Base-by-base conservation (phyloP, 1,284 basidiomycete species). In the Malassezia vespertilionis region DNA sequence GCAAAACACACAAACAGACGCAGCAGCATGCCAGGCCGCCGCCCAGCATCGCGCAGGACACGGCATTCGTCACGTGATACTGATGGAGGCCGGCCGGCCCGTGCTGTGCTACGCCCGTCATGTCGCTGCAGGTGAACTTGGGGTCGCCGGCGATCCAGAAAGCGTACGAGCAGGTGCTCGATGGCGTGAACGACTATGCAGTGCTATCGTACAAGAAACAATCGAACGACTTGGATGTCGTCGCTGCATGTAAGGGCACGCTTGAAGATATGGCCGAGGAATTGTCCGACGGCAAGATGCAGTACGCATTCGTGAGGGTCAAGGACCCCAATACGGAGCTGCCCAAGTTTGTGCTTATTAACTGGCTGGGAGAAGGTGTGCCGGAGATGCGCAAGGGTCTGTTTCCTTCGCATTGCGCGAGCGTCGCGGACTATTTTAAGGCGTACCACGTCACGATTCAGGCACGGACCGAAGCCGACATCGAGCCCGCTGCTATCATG, bases 181-280 rank as follows among this genome's bases (percentile, higher is more conserved):
- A 59, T 37, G 65, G 67, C 11, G 79, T 79, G 35, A 82, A 84
- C 60, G 83, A 90, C 71, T 93, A 88, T 84, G 80, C 79, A 5
- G 76, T 95, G 39, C 84, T 85, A 61, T 82, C 84, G 0, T 88
- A 88, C 63, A 84, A 87, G 67, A 83, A 81, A 62, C 81, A 81
- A 2, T 80, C 82, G 3, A 91, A 90, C 67, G 87, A 93, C 72
- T 77, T 95, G 49, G 88, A 86, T 64, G 83, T 93, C 9, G 86
- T 90, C 71, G 77, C 78, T 1, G 83, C 81, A 2, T 61, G 53
- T 12, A 57, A 62, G 5, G 66, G 65, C 38, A 86, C 88, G 0
- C 76, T 97, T 10, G 86, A 91, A 55, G 89, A 91, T 65, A 75
- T 95, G 15, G 79, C 84, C 63, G 90, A 95, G 56, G 89, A 93